Evolutionary conservation across 2,329 filamentous ascomycete genomes (phyloP).

Genomic region (Monilinia laxa): DNA sequence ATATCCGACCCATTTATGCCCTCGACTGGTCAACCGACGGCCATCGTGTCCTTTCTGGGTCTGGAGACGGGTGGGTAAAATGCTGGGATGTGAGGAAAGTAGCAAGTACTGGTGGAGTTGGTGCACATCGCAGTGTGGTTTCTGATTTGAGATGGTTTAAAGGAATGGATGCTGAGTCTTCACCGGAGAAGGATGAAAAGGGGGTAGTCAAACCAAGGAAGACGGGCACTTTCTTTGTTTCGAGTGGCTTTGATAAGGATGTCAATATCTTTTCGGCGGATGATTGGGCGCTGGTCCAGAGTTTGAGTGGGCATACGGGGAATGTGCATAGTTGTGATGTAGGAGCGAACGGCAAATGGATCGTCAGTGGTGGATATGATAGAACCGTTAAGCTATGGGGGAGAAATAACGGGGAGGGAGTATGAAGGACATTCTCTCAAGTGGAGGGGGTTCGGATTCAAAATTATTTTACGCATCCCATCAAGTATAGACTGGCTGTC

Average conservation of each 20-base stretch:
- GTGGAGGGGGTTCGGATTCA: background rate
- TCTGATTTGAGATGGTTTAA: constrained; percentile 95
- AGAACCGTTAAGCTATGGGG: constrained; percentile 96
- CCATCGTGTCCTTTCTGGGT: constrained; percentile 87
- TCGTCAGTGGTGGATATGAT: constrained; percentile 91
- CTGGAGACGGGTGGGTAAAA: constrained; percentile 92
- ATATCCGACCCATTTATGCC: constrained; percentile 88
- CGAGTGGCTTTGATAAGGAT: constrained; percentile 87
- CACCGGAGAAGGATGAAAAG: constrained; percentile 62
- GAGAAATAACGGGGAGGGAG: constrained; percentile 67
- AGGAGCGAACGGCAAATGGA: constrained; percentile 82
- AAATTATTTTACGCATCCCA: background rate
- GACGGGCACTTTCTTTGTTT: constrained; percentile 87
- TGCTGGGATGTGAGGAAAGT: constrained; percentile 97
- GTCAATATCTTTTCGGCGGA: constrained; percentile 96
- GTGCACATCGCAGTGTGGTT: constrained; percentile 87
- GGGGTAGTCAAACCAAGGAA: constrained; percentile 74
- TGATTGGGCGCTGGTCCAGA: constrained; percentile 90
- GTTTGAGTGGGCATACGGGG: constrained; percentile 83
- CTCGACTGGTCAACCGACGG: constrained; percentile 92
- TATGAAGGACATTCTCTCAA: constrained; percentile 40
- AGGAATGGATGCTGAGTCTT: constrained; percentile 71
- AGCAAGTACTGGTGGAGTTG: constrained; percentile 76
- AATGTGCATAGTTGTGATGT: constrained; percentile 91
- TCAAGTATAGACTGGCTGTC: background rate